phyloP scores from a whole-genome alignment of 2,329 filamentous ascomycete species.

The Cordyceps javanica region DNA sequence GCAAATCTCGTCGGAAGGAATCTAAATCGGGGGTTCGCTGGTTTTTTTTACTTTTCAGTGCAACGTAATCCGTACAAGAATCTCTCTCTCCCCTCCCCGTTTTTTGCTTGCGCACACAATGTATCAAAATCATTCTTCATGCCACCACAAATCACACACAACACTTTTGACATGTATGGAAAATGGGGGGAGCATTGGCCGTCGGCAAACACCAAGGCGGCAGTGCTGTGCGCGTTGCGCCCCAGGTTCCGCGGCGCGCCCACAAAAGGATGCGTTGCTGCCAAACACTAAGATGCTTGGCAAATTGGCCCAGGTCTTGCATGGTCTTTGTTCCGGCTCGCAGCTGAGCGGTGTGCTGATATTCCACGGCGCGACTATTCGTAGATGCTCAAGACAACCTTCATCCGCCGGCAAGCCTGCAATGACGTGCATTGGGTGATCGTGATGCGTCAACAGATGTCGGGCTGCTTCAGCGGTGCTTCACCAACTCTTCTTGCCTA shows the following conservation, averaged over 20 bases:
- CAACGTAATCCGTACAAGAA: no score
- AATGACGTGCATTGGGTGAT: no score
- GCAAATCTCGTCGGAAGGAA: neutral
- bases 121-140: no score
- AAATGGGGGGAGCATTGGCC: no score
- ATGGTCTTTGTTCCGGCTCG: neutral
- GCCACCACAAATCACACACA: neutral
- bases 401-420: no score
- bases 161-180: neutral
- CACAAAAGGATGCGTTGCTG: neutral
- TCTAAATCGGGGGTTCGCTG: neutral
- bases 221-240: neutral
- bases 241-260: conserved; percentile 7
- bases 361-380: no score
- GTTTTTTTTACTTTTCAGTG: neutral
- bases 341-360: neutral
- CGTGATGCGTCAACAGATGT: no score
- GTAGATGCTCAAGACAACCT: no score
- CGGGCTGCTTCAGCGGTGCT: no score
- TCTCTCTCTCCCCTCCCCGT: no score
- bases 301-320: neutral
- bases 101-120: no score
- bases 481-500: no score
- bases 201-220: neutral
- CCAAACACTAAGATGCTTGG: neutral